phyloP scores from a whole-genome alignment of 2,329 filamentous ascomycete genomes.

The Aureobasidium sp. region DNA sequence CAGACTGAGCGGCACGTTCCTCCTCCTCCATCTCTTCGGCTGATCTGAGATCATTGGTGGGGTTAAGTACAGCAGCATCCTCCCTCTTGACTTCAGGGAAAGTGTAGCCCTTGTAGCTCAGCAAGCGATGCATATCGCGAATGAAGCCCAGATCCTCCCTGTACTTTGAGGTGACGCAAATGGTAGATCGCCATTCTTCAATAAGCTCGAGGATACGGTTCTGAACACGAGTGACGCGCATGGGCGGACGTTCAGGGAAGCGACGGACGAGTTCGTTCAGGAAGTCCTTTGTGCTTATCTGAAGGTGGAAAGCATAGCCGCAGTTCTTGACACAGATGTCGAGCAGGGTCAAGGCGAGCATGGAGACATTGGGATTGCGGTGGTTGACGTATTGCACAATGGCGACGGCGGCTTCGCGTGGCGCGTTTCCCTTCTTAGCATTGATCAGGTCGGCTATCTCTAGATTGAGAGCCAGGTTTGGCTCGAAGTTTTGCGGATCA shows the following conservation, averaged over 20 bases:
- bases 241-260: slow-evolving; percentile 87
- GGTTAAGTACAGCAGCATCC: slow-evolving; percentile 93
- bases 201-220: slow-evolving; percentile 89
- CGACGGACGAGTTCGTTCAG: slow-evolving; percentile 94
- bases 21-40: slow-evolving; percentile 99
- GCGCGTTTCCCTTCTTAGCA: slow-evolving; percentile 90
- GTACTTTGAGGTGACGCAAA: slow-evolving; percentile 96
- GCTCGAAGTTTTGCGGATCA: slow-evolving; percentile 95
- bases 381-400: slow-evolving; percentile 96
- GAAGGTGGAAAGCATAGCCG: slow-evolving; percentile 96
- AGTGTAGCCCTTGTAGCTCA: slow-evolving; percentile 94
- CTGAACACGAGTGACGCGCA: slow-evolving; percentile 81
- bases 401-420: slow-evolving; percentile 85
- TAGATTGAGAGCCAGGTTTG: slow-evolving; percentile 90
- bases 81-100: slow-evolving; percentile 90
- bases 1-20: slow-evolving; percentile 86
- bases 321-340: slow-evolving; percentile 99
- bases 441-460: slow-evolving; percentile 97
- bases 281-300: slow-evolving; percentile 98
- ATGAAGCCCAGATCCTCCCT: slow-evolving; percentile 96
- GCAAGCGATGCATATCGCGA: slow-evolving; percentile 89
- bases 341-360: slow-evolving; percentile 81
- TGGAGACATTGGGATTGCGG: slow-evolving; percentile 88
- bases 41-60: slow-evolving; percentile 92
- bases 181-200: slow-evolving; percentile 96